Percentiles rank a stretch among this genome's conserved stretches.
Conservation (phyloP, 2,329 filamentous ascomycete species). For the Neofusicoccum parvum region DNA sequence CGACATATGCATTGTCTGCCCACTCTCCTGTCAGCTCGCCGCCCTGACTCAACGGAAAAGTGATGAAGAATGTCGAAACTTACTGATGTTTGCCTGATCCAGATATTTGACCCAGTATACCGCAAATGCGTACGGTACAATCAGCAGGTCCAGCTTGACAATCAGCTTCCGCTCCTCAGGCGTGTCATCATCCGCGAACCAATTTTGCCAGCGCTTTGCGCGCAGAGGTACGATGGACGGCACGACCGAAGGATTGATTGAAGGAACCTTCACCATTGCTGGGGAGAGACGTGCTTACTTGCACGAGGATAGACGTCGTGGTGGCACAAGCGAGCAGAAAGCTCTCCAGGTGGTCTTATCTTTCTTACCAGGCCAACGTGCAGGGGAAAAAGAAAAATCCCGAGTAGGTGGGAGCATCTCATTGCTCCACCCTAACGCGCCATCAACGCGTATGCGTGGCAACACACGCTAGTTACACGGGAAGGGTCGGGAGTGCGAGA, state of each 20-base stretch:
- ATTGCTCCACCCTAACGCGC: constrained; percentile 11
- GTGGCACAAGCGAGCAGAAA: neutral
- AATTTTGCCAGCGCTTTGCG: constrained; percentile 21
- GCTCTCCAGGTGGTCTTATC: neutral
- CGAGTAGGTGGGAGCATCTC: neutral
- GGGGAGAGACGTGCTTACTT: neutral
- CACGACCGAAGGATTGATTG: neutral
- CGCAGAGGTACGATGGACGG: constrained; percentile 5
- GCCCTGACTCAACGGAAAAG: neutral
- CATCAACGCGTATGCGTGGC: neutral
- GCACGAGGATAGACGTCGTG: neutral
- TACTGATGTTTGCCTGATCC: constrained; percentile 58
- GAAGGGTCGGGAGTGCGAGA: neutral
- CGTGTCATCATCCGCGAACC: constrained; percentile 46
- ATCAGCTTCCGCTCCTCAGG: constrained; percentile 55
- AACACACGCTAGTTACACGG: neutral
- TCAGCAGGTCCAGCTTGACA: constrained; percentile 57
- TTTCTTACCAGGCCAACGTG: neutral
- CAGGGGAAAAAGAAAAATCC: neutral
- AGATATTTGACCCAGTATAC: constrained; percentile 61
- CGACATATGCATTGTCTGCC: constrained; percentile 59
- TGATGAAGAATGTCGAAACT: constrained; percentile 19
- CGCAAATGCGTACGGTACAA: constrained; percentile 59
- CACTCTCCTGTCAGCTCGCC: neutral
- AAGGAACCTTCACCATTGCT: constrained; percentile 1